phyloP scores from a whole-genome alignment of 768 basidiomycete genomes.

The Amanita phalloides region DNA sequence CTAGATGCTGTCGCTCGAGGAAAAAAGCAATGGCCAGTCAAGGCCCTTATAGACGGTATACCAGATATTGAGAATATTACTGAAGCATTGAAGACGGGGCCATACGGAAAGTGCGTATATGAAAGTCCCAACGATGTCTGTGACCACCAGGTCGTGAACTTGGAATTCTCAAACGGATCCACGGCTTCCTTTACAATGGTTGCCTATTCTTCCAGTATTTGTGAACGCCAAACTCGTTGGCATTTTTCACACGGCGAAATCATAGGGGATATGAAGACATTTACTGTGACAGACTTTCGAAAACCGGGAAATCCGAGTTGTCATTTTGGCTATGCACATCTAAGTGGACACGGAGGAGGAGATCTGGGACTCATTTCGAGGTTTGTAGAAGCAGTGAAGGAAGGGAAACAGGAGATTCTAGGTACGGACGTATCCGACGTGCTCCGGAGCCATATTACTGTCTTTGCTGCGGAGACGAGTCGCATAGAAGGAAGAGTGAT shows the following conservation, averaged over 20 bases:
- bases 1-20: slow-evolving; percentile 59
- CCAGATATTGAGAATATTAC: slow-evolving; percentile 85
- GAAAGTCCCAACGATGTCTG: slow-evolving; percentile 80
- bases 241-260: slow-evolving; percentile 87
- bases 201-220: slow-evolving; percentile 70
- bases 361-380: slow-evolving; percentile 66
- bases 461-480: slow-evolving; percentile 82
- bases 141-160: slow-evolving; percentile 85
- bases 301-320: slow-evolving; percentile 33
- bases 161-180: slow-evolving; percentile 73
- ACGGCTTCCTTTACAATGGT: slow-evolving; percentile 89
- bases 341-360: slow-evolving; percentile 77
- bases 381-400: slow-evolving; percentile 69
- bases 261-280: slow-evolving; percentile 72
- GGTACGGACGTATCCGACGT: slow-evolving; percentile 62
- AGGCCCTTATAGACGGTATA: slow-evolving; percentile 62
- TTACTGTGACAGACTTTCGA: slow-evolving; percentile 71
- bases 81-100: slow-evolving; percentile 53
- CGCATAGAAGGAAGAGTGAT: slow-evolving; percentile 60
- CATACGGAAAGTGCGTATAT: slow-evolving; percentile 80
- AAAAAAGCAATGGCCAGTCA: slow-evolving; percentile 51
- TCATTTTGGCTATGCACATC: slow-evolving; percentile 28
- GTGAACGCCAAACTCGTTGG: slow-evolving; percentile 73
- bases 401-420: slow-evolving; percentile 49
- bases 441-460: slow-evolving; percentile 68